These are phyloP conservation scores for Penicillium waksmanii DNA, from an alignment of 495 filamentous ascomycete species.

Conservation along the genomic window DNA sequence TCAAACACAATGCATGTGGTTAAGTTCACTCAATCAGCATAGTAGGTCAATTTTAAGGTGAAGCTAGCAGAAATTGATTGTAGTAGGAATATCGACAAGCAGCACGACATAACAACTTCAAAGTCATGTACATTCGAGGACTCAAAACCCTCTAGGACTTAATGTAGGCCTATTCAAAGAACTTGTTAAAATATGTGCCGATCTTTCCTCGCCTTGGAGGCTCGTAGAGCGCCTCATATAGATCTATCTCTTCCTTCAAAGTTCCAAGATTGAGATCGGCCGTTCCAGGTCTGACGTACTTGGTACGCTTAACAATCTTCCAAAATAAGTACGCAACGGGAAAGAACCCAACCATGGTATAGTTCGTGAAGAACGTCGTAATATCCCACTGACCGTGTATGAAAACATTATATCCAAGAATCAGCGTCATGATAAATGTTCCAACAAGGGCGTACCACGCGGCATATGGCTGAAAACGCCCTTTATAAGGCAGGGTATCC, in stretches of 20 bases:
- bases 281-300: conserved; percentile 40
- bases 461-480: conserved; percentile 38
- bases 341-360: conserved; percentile 53
- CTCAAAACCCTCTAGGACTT: too few species aligned
- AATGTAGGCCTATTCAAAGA: conserved; percentile 2
- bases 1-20: too few species aligned
- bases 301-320: conserved; percentile 57
- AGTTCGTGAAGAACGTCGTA: conserved; percentile 31
- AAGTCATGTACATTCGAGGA: background rate
- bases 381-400: conserved; percentile 31
- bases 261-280: conserved; percentile 40
- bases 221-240: conserved; percentile 51
- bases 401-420: conserved; percentile 37
- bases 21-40: too few species aligned
- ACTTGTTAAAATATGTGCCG: conserved; percentile 17
- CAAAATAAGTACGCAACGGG: conserved; percentile 52
- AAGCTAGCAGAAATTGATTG: too few species aligned
- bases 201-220: conserved; percentile 19
- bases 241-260: conserved; percentile 61
- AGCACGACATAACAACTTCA: background rate
- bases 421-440: conserved; percentile 37
- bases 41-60: too few species aligned
- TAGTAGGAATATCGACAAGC: too few species aligned
- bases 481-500: conserved; percentile 31
- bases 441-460: conserved; percentile 36